Evolutionary conservation across 352 stramenopile species (phyloP).

Genomic region (Pythium aquatile): DNA sequence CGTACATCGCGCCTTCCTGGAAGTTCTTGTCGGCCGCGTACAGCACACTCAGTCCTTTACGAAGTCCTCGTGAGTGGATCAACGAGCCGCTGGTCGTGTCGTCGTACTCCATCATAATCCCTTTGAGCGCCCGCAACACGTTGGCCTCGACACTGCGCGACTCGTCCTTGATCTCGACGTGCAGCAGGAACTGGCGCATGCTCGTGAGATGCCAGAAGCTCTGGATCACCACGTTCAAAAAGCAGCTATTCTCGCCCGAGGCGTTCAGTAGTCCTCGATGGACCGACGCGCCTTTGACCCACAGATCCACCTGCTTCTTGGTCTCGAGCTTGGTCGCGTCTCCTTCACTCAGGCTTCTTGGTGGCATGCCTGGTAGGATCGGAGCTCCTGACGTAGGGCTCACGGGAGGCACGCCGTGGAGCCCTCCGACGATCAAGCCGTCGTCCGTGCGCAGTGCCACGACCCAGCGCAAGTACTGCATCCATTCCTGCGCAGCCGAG

Average conservation of each 20-base stretch:
- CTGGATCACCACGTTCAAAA: conserved; percentile 90
- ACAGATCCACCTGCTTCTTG: conserved; percentile 71
- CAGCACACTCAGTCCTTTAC: conserved; percentile 82
- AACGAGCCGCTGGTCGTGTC: conserved; percentile 68
- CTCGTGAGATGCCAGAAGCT: conserved; percentile 90
- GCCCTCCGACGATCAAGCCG: conserved; percentile 11
- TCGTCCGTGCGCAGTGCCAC: conserved; percentile 42
- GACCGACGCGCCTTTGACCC: conserved; percentile 80
- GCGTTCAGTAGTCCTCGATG: conserved; percentile 74
- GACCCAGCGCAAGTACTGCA: conserved; percentile 57
- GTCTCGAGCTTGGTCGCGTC: conserved; percentile 22
- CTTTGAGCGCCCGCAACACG: conserved; percentile 69
- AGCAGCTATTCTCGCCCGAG: conserved; percentile 88
- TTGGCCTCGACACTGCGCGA: conserved; percentile 68
- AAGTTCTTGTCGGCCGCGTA: conserved; percentile 85
- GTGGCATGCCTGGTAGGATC: conserved; percentile 2
- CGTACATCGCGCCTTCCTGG: conserved; percentile 86
- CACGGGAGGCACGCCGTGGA: background rate
- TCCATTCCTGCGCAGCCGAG: conserved; percentile 66
- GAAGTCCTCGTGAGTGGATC: conserved; percentile 74
- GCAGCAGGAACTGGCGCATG: conserved; percentile 81
- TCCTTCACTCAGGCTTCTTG: conserved; percentile 23
- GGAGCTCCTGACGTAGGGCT: background rate
- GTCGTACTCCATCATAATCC: conserved; percentile 84
- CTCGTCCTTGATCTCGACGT: conserved; percentile 85